Percentiles rank a stretch among this genome's conserved stretches.
These are phyloP conservation scores for Coriolopsis trogii DNA, from an alignment of 1,284 basidiomycete genomes.

Conservation along the genomic window DNA sequence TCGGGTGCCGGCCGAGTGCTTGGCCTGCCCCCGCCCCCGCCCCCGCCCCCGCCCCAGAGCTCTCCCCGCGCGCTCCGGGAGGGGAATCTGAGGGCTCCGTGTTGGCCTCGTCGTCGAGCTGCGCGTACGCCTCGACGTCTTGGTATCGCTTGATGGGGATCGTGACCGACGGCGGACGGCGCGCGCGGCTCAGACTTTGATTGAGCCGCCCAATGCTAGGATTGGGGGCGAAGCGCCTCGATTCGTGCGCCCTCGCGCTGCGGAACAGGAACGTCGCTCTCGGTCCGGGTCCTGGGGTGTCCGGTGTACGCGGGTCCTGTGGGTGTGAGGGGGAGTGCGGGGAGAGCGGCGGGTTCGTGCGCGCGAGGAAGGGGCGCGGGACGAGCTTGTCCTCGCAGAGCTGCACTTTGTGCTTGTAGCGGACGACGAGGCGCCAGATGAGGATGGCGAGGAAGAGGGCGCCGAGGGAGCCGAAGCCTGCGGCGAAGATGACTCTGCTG, in stretches of 20 bases:
- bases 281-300: background rate
- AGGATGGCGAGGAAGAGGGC: conserved; percentile 11
- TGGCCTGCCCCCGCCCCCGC: too few relatives aligned
- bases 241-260: background rate
- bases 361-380: conserved; percentile 16
- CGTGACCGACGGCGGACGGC: background rate
- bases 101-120: background rate
- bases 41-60: too few relatives aligned
- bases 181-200: too few relatives aligned
- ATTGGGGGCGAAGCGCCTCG: background rate
- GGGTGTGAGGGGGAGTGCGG: background rate
- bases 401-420: background rate
- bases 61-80: too few relatives aligned
- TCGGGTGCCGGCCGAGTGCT: too few relatives aligned
- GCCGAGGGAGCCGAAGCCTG: conserved; percentile 10
- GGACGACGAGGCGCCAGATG: conserved; percentile 12
- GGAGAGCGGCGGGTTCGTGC: background rate
- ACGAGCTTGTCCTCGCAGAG: conserved; percentile 2
- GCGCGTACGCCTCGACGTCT: background rate
- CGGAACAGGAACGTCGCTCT: background rate
- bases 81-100: too few relatives aligned
- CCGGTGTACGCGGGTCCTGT: background rate
- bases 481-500: conserved; percentile 12
- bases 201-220: too few relatives aligned
- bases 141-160: background rate